Base-by-base conservation (phyloP, 208 protist genomes). In the Spongospora subterranea region DNA sequence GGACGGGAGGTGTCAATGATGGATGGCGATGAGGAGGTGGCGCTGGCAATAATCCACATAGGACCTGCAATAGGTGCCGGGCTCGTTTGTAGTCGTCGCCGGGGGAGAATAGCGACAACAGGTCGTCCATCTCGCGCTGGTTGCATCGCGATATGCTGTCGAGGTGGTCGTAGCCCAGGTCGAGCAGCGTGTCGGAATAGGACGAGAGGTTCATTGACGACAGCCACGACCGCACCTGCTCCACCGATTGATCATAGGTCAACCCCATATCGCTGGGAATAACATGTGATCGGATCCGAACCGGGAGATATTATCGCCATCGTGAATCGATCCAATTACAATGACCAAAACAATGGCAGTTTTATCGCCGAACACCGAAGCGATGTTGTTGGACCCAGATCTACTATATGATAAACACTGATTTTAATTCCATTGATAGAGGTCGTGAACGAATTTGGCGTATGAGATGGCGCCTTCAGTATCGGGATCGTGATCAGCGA, bases 181-280 rank as follows among this genome's bases (percentile, higher is more conserved):
- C 35, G 71, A 82, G 6, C 17, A 82, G 71, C 17, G 6, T n/a
- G 71, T 82, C 71, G 6, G 40, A 39, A 17, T 43, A 43, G n/a
- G 6, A n/a, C 11, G 17, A 6, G 17, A 82, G 71, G 35, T 35
- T 6, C 17, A 6, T n/a, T 43, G 6, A 35, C 17, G n/a, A 20
- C n/a, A 82, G 71, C 71, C 71, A 82, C n/a, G 71, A 6, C n/a
- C 71, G 71, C 11, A 82, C n/a, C 71, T 82, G 17, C 17, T 82
- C 40, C n/a, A 82, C 40, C n/a, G 71, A 6, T 20, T 35, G 17
- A 6, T 45, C 17, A n/a, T 82, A 82, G 35, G 71, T 40, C 71
- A 6, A 60, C 6, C 13, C 50, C 50, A n/a, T n/a, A n/a, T n/a
- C n/a, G n/a, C n/a, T n/a, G n/a, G n/a, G n/a, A n/a, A n/a, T n/a